phyloP scores from a whole-genome alignment of 148 eudicot species.

The Gaultheria prostrata region DNA sequence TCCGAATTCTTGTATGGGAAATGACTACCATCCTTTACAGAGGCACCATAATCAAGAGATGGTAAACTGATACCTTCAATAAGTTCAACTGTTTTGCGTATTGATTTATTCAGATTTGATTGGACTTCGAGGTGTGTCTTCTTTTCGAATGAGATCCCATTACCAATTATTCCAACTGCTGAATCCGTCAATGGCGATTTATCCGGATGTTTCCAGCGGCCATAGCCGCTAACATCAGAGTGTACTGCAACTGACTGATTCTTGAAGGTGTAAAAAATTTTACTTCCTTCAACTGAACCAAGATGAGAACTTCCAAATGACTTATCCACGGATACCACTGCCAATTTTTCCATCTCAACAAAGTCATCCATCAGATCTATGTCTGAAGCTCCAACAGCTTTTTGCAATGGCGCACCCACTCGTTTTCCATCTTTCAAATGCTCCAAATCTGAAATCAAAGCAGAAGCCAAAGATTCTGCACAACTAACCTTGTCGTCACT shows the following conservation, averaged over 20 bases:
- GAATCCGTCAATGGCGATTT: constrained; percentile 8
- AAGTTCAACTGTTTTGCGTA: constrained; percentile 48
- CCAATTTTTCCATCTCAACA: constrained; percentile 93
- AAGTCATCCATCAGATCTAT: constrained; percentile 93
- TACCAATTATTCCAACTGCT: constrained; percentile 5
- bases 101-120: constrained; percentile 27
- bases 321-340: constrained; percentile 58
- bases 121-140: constrained; percentile 8
- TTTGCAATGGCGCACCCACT: constrained; percentile 34
- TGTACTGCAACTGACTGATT: constrained; percentile 10
- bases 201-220: constrained; percentile 3
- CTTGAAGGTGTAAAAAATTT: constrained; percentile 7
- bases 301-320: constrained; percentile 32
- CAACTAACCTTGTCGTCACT: constrained; percentile 74
- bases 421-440: constrained; percentile 44
- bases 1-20: constrained; percentile 26
- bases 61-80: constrained; percentile 53
- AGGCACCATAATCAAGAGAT: constrained; percentile 17
- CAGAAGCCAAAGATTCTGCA: constrained; percentile 65
- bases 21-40: constrained; percentile 21
- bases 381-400: constrained; percentile 53
- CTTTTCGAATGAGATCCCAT: constrained; percentile 12
- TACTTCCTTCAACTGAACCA: constrained; percentile 22
- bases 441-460: constrained; percentile 57
- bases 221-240: background rate